Evolutionary conservation across 768 basidiomycete species (phyloP), one percentile per base, ranked within the genome.

Genomic region (Daedaleopsis nitida): DNA sequence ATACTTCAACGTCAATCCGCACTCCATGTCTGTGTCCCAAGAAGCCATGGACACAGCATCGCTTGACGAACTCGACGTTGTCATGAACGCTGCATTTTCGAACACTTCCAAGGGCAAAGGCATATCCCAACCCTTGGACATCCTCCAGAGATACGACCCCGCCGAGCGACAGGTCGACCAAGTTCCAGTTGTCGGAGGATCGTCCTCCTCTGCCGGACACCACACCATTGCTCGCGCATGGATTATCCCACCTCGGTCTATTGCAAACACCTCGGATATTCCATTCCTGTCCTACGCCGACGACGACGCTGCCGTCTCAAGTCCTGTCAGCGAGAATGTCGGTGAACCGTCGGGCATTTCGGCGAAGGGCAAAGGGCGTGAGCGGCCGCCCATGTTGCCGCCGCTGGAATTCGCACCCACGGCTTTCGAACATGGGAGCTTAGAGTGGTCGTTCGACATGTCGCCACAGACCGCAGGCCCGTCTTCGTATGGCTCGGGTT

Each of bases 341-440:
- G 45, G 59, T 17, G 24, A 34, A 55, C 45, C 66, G 48, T 60
- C 64, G 54, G 54, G 35, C 38, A 13, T 45, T 35, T 54, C 62
- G 58, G 70, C 67, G 68, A 91, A 88, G 75, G 85, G 80, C 67
- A 89, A 82, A 74, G 86, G 78, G 55, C 74, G 70, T 66, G 76
- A 78, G 69, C 60, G 70, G 37, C 83, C 87, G 49, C 86, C 89
- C 59, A 78, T 78, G 70, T 79, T 90, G 62, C 87, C 89, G 60
- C 87, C 89, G 63, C 77, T 90, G 60, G 75, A 80, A 35, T 86
- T 92, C 68, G 78, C 83, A 53, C 77, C 83, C 34, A 76, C 87
- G 39, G 78, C 79, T 58, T 77, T 89, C 63, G 75, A 73, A 54
- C 83, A 80, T 66, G 60, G 49, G 21, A 60, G 44, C 47, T 21